These are phyloP conservation scores for Russula lepida DNA, from an alignment of 768 basidiomycete genomes.

Conservation along the genomic window DNA sequence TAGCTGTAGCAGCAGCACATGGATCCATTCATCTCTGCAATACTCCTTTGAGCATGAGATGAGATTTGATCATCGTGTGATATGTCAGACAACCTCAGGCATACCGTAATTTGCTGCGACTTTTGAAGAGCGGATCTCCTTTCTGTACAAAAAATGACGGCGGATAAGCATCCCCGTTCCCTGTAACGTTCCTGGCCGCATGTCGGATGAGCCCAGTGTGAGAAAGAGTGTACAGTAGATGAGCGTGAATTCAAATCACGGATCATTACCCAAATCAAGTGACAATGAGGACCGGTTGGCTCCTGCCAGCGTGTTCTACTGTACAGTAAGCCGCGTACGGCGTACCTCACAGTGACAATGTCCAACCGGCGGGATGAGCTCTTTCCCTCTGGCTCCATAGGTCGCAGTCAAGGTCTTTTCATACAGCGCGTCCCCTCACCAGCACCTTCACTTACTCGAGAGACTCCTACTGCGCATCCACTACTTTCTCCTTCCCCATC, in stretches of 20 bases:
- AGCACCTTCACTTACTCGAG: conserved; percentile 30
- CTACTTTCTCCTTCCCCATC: conserved; percentile 42
- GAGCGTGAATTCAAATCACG: not conserved
- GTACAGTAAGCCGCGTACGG: not conserved
- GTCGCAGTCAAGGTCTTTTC: conserved; percentile 38
- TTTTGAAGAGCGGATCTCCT: not conserved
- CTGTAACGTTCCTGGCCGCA: not conserved
- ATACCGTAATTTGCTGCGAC: not conserved
- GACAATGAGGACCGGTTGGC: not conserved
- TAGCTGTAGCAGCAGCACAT: not conserved
- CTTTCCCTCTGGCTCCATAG: conserved; percentile 50
- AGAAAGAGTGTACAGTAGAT: not conserved
- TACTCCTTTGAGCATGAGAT: not conserved
- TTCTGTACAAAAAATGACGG: not conserved
- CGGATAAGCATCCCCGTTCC: not conserved
- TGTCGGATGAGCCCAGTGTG: not conserved
- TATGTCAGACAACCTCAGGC: not conserved
- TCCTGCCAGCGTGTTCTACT: not conserved
- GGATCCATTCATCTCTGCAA: not conserved
- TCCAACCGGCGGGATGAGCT: conserved; percentile 29
- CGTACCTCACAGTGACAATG: conserved; percentile 28
- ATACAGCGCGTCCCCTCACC: conserved; percentile 36
- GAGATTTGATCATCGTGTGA: not conserved
- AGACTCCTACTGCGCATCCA: conserved; percentile 55
- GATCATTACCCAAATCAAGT: not conserved